A percentile compares a stretch with the other conserved stretches of the same genome.
Conservation (phyloP, 306 rosid species). For the Rosa multiflora region DNA sequence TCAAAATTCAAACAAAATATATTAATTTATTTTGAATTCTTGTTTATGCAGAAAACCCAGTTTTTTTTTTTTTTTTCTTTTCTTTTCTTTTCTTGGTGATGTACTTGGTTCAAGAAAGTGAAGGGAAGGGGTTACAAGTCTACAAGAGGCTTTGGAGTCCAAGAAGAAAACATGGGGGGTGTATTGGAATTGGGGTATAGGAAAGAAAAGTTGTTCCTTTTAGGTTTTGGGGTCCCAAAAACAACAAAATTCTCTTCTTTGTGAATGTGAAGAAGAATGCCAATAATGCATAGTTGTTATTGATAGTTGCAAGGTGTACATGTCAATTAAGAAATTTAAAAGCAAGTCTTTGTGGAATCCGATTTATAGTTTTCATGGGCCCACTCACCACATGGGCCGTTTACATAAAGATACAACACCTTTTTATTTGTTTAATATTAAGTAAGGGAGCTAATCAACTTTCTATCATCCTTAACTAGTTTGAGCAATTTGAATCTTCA, state of each 20-base stretch:
- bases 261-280: constrained; percentile 36
- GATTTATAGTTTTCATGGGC: constrained; percentile 58
- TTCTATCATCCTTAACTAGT: constrained; percentile 28
- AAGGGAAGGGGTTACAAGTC: constrained; percentile 11
- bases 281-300: constrained; percentile 81
- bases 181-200: constrained; percentile 33
- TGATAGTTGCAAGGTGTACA: constrained; percentile 62
- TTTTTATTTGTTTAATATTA: constrained; percentile 23
- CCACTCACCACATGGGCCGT: constrained; percentile 87
- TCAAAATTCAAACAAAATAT: constrained; percentile 1
- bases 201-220: constrained; percentile 68
- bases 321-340: constrained; percentile 64
- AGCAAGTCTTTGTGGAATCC: constrained; percentile 72
- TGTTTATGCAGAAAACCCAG: neutral
- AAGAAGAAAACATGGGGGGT: constrained; percentile 27
- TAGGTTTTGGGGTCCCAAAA: constrained; percentile 59
- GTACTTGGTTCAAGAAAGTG: constrained; percentile 37
- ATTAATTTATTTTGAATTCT: constrained; percentile 11
- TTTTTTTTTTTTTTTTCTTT: neutral
- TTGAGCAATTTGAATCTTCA: constrained; percentile 5
- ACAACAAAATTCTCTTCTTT: constrained; percentile 56
- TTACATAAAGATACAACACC: constrained; percentile 42
- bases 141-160: constrained; percentile 12
- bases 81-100: constrained; percentile 5
- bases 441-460: constrained; percentile 40